Base-by-base conservation (phyloP, 2,329 filamentous ascomycete species). In the Alternaria consortialis region DNA sequence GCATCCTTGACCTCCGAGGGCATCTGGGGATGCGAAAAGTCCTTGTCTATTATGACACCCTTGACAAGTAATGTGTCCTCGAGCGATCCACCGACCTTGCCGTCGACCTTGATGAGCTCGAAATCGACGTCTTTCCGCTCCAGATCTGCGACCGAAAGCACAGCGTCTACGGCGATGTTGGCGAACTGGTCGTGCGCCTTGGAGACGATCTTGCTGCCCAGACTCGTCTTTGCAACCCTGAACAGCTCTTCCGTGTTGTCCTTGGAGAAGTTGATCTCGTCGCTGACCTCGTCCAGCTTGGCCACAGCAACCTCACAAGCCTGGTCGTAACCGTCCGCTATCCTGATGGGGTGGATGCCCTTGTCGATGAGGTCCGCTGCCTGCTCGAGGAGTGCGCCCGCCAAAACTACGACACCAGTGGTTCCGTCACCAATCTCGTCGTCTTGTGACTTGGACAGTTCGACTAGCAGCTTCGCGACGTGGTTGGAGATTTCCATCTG, bases 11-110 rank as follows among this genome's bases (percentile, higher is more conserved):
- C 94, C 81, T 97, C 93, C 52, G 91, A 92, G 11, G 95, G 95
- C 95, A 99, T 99, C 83, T 99, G 95, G 12, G 95, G 95, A 80
- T 99, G 95, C 36, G 95, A 98, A 81, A 99, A 99, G 83, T 99
- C 96, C 85, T 99, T 99, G 87, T 99, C 95, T 80, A 99, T 88
- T 79, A 99, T 97, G 68, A 99, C 95, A 79, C 95, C 95, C 84
- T 98, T 96, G 72, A 99, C 94, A 43, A 99, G 88, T 31, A 98
- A 83, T 6, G 94, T 92, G 80, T 99, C 95, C 81, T 98, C 94
- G 17, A 99, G 86, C 29, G 94, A 83, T 62, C 96, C 95, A 72
- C 95, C 95, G 36, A 98, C 93, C 85, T 99, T 99, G 74, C 95
- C 94, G 75, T 99, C 95, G 53, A 99, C 94, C 86, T 99, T 99